A percentile compares a stretch with the other conserved stretches of the same genome.
Evolutionary conservation across 2,329 filamentous ascomycete genomes (phyloP).

Genomic region (Colletotrichum tropicicola): DNA sequence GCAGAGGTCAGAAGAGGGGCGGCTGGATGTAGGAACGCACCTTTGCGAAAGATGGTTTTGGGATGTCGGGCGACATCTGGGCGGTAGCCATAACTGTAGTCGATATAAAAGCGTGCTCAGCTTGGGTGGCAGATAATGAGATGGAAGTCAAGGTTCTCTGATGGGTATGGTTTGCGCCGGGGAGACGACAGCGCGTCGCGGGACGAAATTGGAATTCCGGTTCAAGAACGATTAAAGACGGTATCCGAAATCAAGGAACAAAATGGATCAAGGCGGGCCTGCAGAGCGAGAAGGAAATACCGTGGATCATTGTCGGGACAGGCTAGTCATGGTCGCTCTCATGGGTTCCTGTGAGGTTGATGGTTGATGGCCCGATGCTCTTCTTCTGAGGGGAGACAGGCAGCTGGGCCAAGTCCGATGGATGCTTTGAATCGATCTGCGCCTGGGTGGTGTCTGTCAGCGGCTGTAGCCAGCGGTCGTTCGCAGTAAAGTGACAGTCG

Average conservation of each 20-base stretch:
- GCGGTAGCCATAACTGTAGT: conserved; percentile 54
- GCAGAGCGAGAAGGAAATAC: conserved; percentile 56
- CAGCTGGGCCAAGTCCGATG: no score
- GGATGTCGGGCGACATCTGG: conserved; percentile 55
- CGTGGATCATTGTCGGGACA: conserved; percentile 65
- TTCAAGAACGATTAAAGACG: conserved; percentile 36
- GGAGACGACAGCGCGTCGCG: conserved; percentile 29
- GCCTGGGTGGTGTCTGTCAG: conserved; percentile 20
- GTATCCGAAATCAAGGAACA: conserved; percentile 59
- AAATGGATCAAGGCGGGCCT: conserved; percentile 63
- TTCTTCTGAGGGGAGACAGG: conserved; percentile 1
- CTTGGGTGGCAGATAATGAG: conserved; percentile 19
- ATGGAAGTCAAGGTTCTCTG: conserved; percentile 28
- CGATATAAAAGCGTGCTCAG: neutral
- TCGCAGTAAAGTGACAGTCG: neutral
- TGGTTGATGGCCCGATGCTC: conserved; percentile 17
- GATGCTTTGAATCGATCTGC: conserved; percentile 14
- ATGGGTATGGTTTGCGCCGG: conserved; percentile 9
- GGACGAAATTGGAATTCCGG: conserved; percentile 19
- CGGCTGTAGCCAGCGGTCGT: conserved; percentile 8
- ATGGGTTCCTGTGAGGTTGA: conserved; percentile 20
- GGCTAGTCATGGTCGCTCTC: conserved; percentile 45
- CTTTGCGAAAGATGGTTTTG: conserved; percentile 80
- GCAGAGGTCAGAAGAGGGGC: no score
- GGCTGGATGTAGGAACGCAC: no score